Evolutionary conservation across 2,329 filamentous ascomycete genomes (phyloP).

Genomic region (Sporothrix dimorphospora): DNA sequence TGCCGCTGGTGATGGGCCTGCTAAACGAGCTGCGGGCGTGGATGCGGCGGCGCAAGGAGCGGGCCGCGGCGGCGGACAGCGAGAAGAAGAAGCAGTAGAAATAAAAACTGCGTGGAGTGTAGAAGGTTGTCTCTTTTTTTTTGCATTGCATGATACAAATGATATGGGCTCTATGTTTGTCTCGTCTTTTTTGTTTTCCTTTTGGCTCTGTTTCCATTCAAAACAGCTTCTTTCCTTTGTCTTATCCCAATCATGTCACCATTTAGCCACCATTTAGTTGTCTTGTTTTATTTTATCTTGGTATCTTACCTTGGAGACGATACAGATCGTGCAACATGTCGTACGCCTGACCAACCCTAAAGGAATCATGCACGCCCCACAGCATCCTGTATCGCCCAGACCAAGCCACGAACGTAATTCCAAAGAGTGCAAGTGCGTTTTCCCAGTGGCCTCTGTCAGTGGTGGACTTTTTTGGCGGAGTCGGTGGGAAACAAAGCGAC

Average conservation of each 20-base stretch:
- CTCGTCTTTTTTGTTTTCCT: background rate
- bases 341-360: no score
- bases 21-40: slow-evolving; percentile 77
- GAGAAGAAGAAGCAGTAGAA: slow-evolving; percentile 42
- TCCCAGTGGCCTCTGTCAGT: background rate
- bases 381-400: no score
- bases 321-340: no score
- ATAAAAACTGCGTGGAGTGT: background rate
- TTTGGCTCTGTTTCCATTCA: background rate
- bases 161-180: background rate
- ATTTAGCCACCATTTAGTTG: background rate
- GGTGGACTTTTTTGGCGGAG: background rate
- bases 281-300: background rate
- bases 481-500: background rate
- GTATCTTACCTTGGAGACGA: background rate
- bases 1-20: slow-evolving; percentile 82
- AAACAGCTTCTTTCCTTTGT: slow-evolving; percentile 2
- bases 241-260: background rate
- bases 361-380: no score
- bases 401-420: background rate
- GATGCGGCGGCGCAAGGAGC: slow-evolving; percentile 53
- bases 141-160: slow-evolving; percentile 24
- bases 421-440: background rate
- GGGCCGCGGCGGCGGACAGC: slow-evolving; percentile 41
- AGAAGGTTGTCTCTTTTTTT: background rate